Conservation (phyloP, 1,284 basidiomycete genomes). For the Thecaphora thlaspeos region DNA sequence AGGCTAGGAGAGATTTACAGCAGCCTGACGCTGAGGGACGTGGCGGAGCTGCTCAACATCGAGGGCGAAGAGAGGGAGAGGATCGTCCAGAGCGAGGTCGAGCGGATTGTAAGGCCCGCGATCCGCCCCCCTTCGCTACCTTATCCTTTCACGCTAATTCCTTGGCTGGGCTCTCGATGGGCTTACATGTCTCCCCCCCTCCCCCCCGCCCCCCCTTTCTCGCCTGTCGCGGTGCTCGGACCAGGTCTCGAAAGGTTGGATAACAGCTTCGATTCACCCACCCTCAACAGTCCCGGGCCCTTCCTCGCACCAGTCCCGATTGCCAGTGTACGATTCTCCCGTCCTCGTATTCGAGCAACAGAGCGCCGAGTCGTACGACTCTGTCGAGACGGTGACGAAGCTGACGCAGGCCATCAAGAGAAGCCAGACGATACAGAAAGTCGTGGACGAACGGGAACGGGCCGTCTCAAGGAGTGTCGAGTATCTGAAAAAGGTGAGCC, state of each 20-base stretch:
- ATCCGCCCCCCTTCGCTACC: too few species aligned
- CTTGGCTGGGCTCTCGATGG: too few species aligned
- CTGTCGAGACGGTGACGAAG: too few species aligned
- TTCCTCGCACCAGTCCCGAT: too few species aligned
- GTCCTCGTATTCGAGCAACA: too few species aligned
- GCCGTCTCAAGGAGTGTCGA: neutral
- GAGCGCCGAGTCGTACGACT: too few species aligned
- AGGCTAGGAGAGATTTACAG: conserved; percentile 76
- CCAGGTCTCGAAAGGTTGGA: conserved; percentile 24
- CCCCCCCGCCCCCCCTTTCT: too few species aligned
- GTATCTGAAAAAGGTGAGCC: neutral
- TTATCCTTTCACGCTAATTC: too few species aligned
- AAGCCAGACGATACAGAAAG: too few species aligned
- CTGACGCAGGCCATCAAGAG: too few species aligned
- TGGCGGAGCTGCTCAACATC: conserved; percentile 65
- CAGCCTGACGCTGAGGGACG: conserved; percentile 70
- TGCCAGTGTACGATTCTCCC: too few species aligned
- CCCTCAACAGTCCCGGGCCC: neutral
- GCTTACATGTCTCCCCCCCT: too few species aligned
- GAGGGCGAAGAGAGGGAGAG: conserved; percentile 61
- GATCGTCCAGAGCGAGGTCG: conserved; percentile 65
- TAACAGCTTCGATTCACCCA: conserved; percentile 12
- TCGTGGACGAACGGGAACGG: neutral
- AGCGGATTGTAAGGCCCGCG: conserved; percentile 75
- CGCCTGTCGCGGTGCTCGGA: neutral